Conservation (phyloP, 495 filamentous ascomycete genomes). For the Entonaema liquescens region DNA sequence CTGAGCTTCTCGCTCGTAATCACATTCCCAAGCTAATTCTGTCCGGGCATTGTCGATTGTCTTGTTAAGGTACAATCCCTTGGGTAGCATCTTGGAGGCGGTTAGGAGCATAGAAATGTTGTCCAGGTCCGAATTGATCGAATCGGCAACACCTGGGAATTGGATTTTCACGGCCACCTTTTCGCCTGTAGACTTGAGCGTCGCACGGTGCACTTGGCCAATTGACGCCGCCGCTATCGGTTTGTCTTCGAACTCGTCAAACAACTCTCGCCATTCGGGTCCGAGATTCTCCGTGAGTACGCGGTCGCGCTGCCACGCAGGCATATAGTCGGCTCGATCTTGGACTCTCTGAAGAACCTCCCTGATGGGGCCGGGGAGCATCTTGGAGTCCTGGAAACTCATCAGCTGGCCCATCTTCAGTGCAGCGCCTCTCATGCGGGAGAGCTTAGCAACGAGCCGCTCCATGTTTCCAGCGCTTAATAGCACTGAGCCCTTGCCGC, state of each 20-base stretch:
- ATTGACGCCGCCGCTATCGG: slow-evolving; percentile 98
- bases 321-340: slow-evolving; percentile 98
- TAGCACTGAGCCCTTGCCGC: slow-evolving; percentile 76
- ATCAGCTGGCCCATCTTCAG: slow-evolving; percentile 98
- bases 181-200: slow-evolving; percentile 75
- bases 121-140: slow-evolving; percentile 93
- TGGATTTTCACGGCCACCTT: slow-evolving; percentile 95
- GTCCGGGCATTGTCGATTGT: slow-evolving; percentile 96
- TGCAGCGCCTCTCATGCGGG: slow-evolving; percentile 96
- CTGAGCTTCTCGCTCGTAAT: slow-evolving; percentile 88
- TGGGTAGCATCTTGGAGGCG: slow-evolving; percentile 86
- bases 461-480: slow-evolving; percentile 91
- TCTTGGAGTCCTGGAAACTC: slow-evolving; percentile 96
- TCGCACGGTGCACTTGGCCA: slow-evolving; percentile 91
- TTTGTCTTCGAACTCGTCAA: slow-evolving; percentile 83
- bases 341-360: slow-evolving; percentile 92
- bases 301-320: slow-evolving; percentile 84
- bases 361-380: slow-evolving; percentile 86
- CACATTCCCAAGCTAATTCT: slow-evolving; percentile 96
- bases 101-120: slow-evolving; percentile 91
- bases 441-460: slow-evolving; percentile 88
- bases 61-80: slow-evolving; percentile 92
- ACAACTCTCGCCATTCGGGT: slow-evolving; percentile 83
- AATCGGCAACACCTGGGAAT: slow-evolving; percentile 95
- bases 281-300: slow-evolving; percentile 84